Conservation (phyloP, 495 filamentous ascomycete species). For the Acidiella bohemica region DNA sequence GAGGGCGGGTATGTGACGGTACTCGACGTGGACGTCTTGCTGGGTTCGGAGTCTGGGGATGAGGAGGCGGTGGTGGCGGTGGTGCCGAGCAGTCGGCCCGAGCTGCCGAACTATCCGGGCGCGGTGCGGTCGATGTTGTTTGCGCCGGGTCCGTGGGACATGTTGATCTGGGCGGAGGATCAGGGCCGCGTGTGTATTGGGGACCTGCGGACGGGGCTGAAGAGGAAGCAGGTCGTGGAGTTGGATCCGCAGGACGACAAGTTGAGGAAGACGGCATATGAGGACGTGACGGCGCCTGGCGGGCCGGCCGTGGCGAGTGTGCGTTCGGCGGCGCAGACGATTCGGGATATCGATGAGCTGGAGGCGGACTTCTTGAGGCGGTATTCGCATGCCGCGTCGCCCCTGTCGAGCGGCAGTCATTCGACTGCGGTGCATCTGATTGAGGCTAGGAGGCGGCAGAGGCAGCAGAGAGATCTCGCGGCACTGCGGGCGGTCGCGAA, state of each 20-base stretch:
- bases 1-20: constrained; percentile 59
- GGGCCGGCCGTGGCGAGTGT: constrained; percentile 8
- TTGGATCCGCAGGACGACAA: constrained; percentile 44
- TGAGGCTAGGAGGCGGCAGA: constrained; percentile 25
- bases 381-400: constrained; percentile 27
- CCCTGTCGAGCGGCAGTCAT: constrained; percentile 26
- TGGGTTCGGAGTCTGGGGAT: constrained; percentile 24
- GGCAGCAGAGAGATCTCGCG: constrained; percentile 18
- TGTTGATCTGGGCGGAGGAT: constrained; percentile 88
- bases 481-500: constrained; percentile 14
- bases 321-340: constrained; percentile 10
- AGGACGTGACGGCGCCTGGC: constrained; percentile 32
- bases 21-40: constrained; percentile 44
- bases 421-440: constrained; percentile 32
- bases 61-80: constrained; percentile 35
- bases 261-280: constrained; percentile 30
- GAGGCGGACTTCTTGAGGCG: constrained; percentile 29
- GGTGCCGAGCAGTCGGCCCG: constrained; percentile 35
- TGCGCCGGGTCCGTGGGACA: constrained; percentile 75
- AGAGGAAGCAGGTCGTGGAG: constrained; percentile 57
- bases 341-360: constrained; percentile 22
- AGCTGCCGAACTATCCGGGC: constrained; percentile 34
- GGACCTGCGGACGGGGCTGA: constrained; percentile 66
- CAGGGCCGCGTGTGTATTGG: constrained; percentile 71
- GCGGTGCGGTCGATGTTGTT: constrained; percentile 87